Evolutionary conservation across 2,329 filamentous ascomycete species (phyloP), one percentile per base, ranked within the genome.

Genomic region (Fusarium sp.): DNA sequence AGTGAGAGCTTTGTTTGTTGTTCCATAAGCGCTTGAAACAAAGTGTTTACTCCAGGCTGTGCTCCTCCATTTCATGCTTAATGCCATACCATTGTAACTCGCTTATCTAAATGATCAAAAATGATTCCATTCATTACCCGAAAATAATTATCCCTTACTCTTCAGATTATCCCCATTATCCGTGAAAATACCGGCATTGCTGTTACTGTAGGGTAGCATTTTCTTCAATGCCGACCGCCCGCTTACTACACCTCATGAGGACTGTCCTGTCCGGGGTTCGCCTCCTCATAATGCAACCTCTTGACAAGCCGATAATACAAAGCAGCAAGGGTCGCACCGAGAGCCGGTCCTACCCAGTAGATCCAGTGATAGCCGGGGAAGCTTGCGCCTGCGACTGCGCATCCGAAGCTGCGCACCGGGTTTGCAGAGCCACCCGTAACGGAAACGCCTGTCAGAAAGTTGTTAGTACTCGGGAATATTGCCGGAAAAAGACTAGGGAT

Each of bases 311-410:
- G 84, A 79, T 87, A 89, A 27, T 88, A 82, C 1, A 75, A 80
- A 8, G 82, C 83, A 9, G 88, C 87, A 18, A 89, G 77, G 5
- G 85, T 71, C 1, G 83, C 80, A 0, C 88, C 88, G 8, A 87
- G 76, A 7, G 83, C 75, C 6, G 88, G 88, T 0, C 87, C 88
- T 31, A 89, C 68, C 85, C 86, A 87, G 79, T 86, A 87, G 68
- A 87, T 86, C 86, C 86, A 87, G 66, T 86, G 84, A 68, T 87
- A 85, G 4, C 73, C 70, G 0, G 82, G 80, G 69, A 87, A 86
- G 14, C 77, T 74, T 6, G 78, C 80, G 18, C 65, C 71, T 14
- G 84, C 80, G 4, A 85, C 83, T 58, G 82, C 85, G 8, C 86
- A 86, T 11, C 86, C 86, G 43, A 88, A 83, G 2, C 84, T 85